Base-by-base conservation (phyloP, 192 early-diverging fungal species). In the Glomus cerebriforme region DNA sequence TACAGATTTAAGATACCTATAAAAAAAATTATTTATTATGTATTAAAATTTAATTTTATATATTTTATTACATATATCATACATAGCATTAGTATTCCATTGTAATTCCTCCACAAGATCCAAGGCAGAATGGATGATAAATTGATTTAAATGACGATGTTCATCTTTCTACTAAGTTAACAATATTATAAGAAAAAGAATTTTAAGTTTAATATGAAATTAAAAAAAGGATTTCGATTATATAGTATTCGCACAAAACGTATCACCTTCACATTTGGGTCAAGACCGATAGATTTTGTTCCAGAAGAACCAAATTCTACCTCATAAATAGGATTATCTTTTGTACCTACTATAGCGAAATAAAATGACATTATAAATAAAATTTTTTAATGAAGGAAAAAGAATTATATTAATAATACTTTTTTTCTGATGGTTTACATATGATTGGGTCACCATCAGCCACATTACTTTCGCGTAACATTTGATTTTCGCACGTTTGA, bases 311-410 rank as follows among this genome's bases (percentile, higher is more conserved):
- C 90, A 76, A 97, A 92, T 75, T 98, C 97, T 64, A 94, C 89
- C 83, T 99, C 98, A 85, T 96, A 99, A 47, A 99, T 86, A 35
- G 98, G 98, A 79, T 94, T 95, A 86, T 99, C 98, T 43, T 92
- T 90, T 62, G 95, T 93, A 7, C 98, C 97, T 58, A 99, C 93
- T 78, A 99, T 96, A 60, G 88, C 94, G 90, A 99, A 98, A 81
- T 97, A 98, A 66, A 88, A 94, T 24, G 88, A 82, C 39, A 82
- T 82, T 34, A 37, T 43, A 2, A 43, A 12, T 8, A 43, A 39
- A 43, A 43, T 12, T 68, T 19, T 68, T 43, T 43, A 43, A 43
- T 9, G 7, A 39, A 39, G 37, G 37, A 39, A n/a, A n/a, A n/a
- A n/a, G n/a, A n/a, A n/a, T n/a, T n/a, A n/a, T n/a, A n/a, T n/a